A percentile compares a stretch with the other conserved stretches of the same genome.
Conservation (phyloP, 208 protist species). For the Leishmania tropica region DNA sequence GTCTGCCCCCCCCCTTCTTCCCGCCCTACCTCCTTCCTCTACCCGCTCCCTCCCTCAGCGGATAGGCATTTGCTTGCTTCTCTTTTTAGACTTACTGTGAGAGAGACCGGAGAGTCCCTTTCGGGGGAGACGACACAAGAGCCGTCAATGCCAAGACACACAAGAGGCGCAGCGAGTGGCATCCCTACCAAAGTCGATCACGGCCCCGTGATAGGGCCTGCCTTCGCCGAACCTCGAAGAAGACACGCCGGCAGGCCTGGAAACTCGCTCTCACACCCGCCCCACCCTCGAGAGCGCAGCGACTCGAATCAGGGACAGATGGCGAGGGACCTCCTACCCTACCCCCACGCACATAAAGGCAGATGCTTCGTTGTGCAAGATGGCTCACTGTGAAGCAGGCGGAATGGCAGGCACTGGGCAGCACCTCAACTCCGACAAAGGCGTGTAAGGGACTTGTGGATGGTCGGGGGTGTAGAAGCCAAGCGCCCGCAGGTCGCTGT, state of each 20-base stretch:
- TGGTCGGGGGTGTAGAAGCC: constrained; percentile 90
- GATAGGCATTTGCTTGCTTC: neutral
- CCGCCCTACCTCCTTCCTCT: neutral
- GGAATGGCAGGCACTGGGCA: constrained; percentile 1
- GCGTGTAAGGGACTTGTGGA: constrained; percentile 72
- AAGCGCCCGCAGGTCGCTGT: constrained; percentile 77
- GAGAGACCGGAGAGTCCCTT: neutral
- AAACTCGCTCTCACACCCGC: neutral
- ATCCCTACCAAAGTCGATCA: neutral
- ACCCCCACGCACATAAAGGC: neutral
- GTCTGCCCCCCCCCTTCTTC: neutral
- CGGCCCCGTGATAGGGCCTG: neutral
- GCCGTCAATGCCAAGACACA: neutral
- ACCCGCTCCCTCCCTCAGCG: neutral
- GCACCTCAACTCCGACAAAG: constrained; percentile 11
- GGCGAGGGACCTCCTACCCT: neutral
- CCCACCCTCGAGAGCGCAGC: neutral
- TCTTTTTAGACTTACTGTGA: neutral
- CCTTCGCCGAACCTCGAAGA: neutral
- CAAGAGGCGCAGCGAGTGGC: neutral
- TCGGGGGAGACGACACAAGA: neutral
- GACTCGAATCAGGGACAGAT: neutral
- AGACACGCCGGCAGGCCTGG: neutral
- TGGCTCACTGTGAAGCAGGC: neutral
- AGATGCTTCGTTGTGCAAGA: neutral